Evolutionary conservation across 345 rosid genomes (phyloP).

Genomic region (Linum lewisii): DNA sequence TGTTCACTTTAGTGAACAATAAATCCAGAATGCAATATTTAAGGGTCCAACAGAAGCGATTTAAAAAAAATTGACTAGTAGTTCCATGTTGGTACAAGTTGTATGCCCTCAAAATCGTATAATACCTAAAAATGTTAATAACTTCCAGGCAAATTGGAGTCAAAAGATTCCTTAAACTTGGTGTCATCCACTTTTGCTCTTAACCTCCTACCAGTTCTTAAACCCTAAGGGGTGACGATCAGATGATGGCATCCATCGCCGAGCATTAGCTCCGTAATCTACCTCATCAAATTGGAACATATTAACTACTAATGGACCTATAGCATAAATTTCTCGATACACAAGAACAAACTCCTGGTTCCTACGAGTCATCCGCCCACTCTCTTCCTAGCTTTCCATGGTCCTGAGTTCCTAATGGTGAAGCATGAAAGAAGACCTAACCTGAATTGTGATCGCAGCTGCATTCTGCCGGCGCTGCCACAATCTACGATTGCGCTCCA

Average conservation of each 20-base stretch:
- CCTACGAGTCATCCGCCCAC: background rate
- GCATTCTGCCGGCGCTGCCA: constrained; percentile 61
- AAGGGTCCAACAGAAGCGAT: background rate
- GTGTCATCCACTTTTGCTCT: too few species aligned
- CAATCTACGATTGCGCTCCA: constrained; percentile 83
- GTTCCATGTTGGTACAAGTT: background rate
- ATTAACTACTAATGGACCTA: too few species aligned
- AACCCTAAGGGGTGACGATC: background rate
- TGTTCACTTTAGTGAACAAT: background rate
- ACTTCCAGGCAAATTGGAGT: too few species aligned
- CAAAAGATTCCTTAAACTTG: too few species aligned
- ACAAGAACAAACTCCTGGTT: background rate
- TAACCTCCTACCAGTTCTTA: background rate
- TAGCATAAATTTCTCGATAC: background rate
- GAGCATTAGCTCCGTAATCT: background rate
- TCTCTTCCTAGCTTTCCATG: background rate
- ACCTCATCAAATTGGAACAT: background rate
- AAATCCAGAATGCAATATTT: background rate
- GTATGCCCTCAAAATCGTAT: background rate
- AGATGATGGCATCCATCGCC: background rate
- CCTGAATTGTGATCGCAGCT: constrained; percentile 84
- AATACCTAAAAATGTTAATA: too few species aligned
- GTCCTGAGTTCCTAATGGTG: background rate
- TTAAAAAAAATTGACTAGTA: too few species aligned
- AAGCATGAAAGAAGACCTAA: constrained; percentile 12